phyloP scores from a whole-genome alignment of 2,329 filamentous ascomycete species.

The Zasmidium citrigriseum region DNA sequence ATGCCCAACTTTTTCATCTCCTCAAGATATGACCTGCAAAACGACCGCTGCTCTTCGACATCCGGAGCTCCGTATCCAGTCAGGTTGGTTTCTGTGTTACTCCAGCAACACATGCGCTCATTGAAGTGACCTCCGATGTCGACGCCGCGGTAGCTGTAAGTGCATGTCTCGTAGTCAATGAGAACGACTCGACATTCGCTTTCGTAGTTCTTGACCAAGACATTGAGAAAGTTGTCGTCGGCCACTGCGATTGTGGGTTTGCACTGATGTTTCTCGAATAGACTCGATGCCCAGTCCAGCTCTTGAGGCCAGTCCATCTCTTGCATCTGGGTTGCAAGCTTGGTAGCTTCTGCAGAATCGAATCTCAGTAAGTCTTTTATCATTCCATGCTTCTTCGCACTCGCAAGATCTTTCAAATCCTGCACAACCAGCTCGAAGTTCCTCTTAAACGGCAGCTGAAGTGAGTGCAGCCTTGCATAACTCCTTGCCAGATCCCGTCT shows the following conservation, averaged over 20 bases:
- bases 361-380: background rate
- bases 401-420: slow-evolving; percentile 7
- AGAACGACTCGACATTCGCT: slow-evolving; percentile 1
- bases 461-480: slow-evolving; percentile 12
- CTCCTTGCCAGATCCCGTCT: slow-evolving; percentile 4
- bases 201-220: slow-evolving; percentile 1
- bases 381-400: too few relatives aligned
- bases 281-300: slow-evolving; percentile 2
- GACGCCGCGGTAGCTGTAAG: slow-evolving; percentile 14
- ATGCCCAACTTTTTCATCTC: slow-evolving; percentile 1
- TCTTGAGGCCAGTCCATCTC: background rate
- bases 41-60: slow-evolving; percentile 2
- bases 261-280: slow-evolving; percentile 4
- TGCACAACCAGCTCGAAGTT: background rate
- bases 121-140: slow-evolving; percentile 16
- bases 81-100: slow-evolving; percentile 3
- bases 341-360: background rate
- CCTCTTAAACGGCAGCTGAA: slow-evolving; percentile 8
- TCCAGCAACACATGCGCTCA: slow-evolving; percentile 14
- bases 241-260: slow-evolving; percentile 5
- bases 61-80: background rate
- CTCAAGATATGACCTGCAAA: slow-evolving; percentile 8
- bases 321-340: background rate
- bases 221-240: slow-evolving; percentile 12
- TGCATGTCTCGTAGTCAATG: slow-evolving; percentile 13